These are phyloP conservation scores for Cercospora berteroae DNA, from an alignment of 2,329 filamentous ascomycete genomes.

Conservation along the genomic window DNA sequence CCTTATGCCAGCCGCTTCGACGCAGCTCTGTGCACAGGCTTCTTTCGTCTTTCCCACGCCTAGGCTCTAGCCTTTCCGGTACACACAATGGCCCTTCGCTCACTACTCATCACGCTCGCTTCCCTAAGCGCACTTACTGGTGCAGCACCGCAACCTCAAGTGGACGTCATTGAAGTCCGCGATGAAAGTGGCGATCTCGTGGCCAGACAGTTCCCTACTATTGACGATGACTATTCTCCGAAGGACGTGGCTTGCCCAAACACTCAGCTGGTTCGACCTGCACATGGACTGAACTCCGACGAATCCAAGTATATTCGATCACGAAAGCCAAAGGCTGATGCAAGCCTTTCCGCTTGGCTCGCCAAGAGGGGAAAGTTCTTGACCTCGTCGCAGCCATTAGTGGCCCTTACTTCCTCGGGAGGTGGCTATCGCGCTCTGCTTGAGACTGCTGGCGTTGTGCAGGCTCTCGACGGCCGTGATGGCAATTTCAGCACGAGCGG, in stretches of 20 bases:
- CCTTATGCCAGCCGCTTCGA: neutral
- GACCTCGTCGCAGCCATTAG: slow-evolving; percentile 40
- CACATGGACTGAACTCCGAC: slow-evolving; percentile 36
- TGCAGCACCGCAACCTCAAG: slow-evolving; percentile 12
- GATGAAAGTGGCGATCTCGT: neutral
- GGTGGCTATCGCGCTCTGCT: slow-evolving; percentile 47
- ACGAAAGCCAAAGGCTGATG: slow-evolving; percentile 43
- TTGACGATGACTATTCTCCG: slow-evolving; percentile 33
- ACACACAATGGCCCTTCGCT: slow-evolving; percentile 9
- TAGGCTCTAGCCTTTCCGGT: neutral
- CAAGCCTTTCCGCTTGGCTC: slow-evolving; percentile 42
- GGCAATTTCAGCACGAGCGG: slow-evolving; percentile 42
- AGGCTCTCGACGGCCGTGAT: slow-evolving; percentile 47
- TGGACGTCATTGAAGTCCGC: slow-evolving; percentile 9
- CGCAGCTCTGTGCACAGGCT: neutral
- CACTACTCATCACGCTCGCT: slow-evolving; percentile 10
- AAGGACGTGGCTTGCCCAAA: slow-evolving; percentile 41
- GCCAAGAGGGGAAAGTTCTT: slow-evolving; percentile 39
- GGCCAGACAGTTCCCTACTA: neutral
- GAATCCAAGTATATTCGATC: slow-evolving; percentile 43
- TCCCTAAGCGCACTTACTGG: neutral
- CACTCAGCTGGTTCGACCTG: slow-evolving; percentile 40
- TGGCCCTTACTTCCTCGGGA: slow-evolving; percentile 46
- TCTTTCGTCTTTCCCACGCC: neutral
- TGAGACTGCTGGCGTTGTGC: slow-evolving; percentile 42